A percentile compares a stretch with the other conserved stretches of the same genome.
These are phyloP conservation scores for Atractiella rhizophila DNA, from an alignment of 768 basidiomycete species.

Conservation along the genomic window DNA sequence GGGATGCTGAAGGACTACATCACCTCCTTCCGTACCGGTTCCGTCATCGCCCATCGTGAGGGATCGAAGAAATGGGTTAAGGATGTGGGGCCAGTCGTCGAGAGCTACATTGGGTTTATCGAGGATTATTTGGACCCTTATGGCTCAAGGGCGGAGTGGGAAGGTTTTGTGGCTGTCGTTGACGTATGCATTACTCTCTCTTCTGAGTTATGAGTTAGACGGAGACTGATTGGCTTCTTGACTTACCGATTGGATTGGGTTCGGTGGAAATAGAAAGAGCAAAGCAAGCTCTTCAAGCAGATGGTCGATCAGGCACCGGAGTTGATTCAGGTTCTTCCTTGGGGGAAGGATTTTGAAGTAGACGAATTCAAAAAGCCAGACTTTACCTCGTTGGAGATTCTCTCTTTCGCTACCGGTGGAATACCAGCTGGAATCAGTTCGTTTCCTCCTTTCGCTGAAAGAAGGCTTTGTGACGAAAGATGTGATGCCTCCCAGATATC, in stretches of 20 bases:
- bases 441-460: background rate
- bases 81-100: constrained; percentile 63
- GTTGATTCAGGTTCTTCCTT: constrained; percentile 40
- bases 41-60: constrained; percentile 51
- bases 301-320: constrained; percentile 50
- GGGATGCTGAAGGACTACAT: constrained; percentile 56
- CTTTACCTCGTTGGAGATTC: constrained; percentile 50
- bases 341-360: no score
- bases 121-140: constrained; percentile 63
- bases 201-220: constrained; percentile 32
- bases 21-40: constrained; percentile 53
- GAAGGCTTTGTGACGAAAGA: no score
- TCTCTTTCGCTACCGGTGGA: constrained; percentile 64
- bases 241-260: constrained; percentile 19
- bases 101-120: constrained; percentile 24
- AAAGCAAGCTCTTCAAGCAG: no score
- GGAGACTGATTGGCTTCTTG: constrained; percentile 37
- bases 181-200: no score
- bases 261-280: constrained; percentile 48
- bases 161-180: no score
- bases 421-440: constrained; percentile 57
- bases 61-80: constrained; percentile 61
- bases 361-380: constrained; percentile 57
- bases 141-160: constrained; percentile 78
- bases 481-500: no score